A percentile compares a stretch with the other conserved stretches of the same genome.
phyloP scores from a whole-genome alignment of 176 grass and related monocot genomes.

The Ensete glaucum region DNA sequence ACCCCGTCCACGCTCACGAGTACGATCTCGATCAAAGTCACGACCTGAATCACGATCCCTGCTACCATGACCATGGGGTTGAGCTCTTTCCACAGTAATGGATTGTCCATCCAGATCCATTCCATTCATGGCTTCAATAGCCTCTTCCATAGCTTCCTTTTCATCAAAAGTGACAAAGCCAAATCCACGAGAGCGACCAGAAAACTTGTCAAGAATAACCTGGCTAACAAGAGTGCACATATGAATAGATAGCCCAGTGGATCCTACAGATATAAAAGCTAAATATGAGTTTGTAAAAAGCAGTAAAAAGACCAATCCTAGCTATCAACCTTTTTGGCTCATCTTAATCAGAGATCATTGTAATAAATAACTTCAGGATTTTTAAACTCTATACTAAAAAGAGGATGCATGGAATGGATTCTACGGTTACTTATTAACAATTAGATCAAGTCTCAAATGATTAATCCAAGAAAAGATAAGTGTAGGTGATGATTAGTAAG shows the following conservation, averaged over 20 bases:
- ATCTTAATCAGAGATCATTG: no score
- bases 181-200: constrained; percentile 16
- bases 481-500: no score
- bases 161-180: constrained; percentile 23
- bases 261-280: background rate
- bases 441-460: no score
- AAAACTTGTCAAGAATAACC: constrained; percentile 5
- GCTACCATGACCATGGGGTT: constrained; percentile 36
- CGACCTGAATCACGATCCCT: constrained; percentile 37
- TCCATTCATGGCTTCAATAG: constrained; percentile 41
- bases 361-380: background rate
- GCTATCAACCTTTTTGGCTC: background rate
- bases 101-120: constrained; percentile 50
- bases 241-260: background rate
- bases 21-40: constrained; percentile 26
- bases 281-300: background rate
- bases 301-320: background rate
- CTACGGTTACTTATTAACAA: no score
- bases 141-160: constrained; percentile 10
- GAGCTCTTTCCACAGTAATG: constrained; percentile 54
- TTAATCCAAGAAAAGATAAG: no score
- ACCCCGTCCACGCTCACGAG: constrained; percentile 29
- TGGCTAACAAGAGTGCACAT: background rate
- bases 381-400: background rate
- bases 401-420: no score